These are phyloP conservation scores for Conticribra weissflogii DNA, from an alignment of 108 stramenopile genomes.

Conservation along the genomic window DNA sequence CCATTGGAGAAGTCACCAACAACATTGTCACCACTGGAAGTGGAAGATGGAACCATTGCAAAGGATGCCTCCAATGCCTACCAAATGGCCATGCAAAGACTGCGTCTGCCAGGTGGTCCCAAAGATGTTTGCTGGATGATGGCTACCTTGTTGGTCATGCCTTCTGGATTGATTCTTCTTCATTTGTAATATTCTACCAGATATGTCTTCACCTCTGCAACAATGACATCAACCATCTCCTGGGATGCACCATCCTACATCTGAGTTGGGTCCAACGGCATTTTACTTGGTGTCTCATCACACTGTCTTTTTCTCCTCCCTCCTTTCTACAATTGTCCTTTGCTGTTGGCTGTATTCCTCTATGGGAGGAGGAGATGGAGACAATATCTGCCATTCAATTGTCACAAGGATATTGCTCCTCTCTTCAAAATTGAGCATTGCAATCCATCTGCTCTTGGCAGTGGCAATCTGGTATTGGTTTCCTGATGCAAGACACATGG, in stretches of 20 bases:
- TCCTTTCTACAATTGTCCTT: constrained; percentile 29
- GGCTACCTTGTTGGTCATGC: constrained; percentile 61
- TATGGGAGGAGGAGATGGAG: constrained; percentile 74
- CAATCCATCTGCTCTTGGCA: constrained; percentile 50
- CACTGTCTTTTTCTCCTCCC: constrained; percentile 36
- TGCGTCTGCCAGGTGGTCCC: constrained; percentile 46
- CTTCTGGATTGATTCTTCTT: constrained; percentile 38
- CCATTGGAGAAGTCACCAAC: background rate
- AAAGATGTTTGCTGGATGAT: constrained; percentile 56
- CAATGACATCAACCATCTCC: background rate
- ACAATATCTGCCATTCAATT: constrained; percentile 56
- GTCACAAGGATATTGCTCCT: constrained; percentile 55
- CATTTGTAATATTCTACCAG: constrained; percentile 33
- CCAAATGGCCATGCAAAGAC: constrained; percentile 38
- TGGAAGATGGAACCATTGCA: background rate
- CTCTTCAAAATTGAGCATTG: constrained; percentile 52
- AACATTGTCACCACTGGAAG: background rate
- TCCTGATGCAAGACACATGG: constrained; percentile 41
- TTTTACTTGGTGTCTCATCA: constrained; percentile 30
- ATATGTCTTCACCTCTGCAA: constrained; percentile 13
- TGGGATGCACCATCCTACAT: constrained; percentile 16
- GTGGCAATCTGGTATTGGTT: constrained; percentile 44
- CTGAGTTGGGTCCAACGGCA: constrained; percentile 19
- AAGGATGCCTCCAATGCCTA: background rate
- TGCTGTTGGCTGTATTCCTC: constrained; percentile 63